Percentiles rank a stretch among this genome's conserved stretches.
These are phyloP conservation scores for Fusarium sp. DNA, from an alignment of 2,329 filamentous ascomycete species.

Conservation along the genomic window DNA sequence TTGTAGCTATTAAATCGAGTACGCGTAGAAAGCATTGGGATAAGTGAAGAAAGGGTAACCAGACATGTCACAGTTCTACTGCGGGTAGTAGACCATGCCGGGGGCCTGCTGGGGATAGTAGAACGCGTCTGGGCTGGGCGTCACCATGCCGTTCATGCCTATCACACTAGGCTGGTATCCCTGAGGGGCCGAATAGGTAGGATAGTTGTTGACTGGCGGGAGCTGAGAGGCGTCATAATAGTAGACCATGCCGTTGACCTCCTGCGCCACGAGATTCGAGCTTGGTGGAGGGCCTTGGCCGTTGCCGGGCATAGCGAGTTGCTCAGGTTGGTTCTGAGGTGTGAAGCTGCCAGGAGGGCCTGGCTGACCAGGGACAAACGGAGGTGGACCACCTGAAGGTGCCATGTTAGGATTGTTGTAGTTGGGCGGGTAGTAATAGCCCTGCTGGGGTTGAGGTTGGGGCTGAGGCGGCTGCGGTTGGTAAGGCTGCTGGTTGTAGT, in stretches of 20 bases:
- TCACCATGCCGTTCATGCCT: conserved; percentile 83
- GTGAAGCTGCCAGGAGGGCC: conserved; percentile 52
- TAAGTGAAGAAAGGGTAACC: conserved; percentile 35
- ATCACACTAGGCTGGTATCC: conserved; percentile 65
- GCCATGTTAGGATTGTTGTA: conserved; percentile 58
- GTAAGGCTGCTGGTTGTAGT: conserved; percentile 61
- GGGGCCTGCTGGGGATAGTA: conserved; percentile 69
- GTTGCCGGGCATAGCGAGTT: conserved; percentile 45
- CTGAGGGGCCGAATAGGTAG: conserved; percentile 57
- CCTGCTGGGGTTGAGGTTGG: conserved; percentile 51
- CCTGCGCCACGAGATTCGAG: conserved; percentile 73
- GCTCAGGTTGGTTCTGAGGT: conserved; percentile 54
- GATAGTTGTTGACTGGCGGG: conserved; percentile 59
- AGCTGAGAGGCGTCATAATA: conserved; percentile 87
- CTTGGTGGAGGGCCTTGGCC: conserved; percentile 41
- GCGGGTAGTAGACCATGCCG: conserved; percentile 68
- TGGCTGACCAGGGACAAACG: conserved; percentile 66
- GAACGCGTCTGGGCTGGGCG: conserved; percentile 70
- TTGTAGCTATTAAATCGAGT: conserved; percentile 47
- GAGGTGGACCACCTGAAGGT: conserved; percentile 60
- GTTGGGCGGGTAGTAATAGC: conserved; percentile 73
- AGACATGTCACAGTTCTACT: conserved; percentile 54
- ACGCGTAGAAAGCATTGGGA: conserved; percentile 41
- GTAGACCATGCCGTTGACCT: conserved; percentile 95
- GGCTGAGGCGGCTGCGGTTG: conserved; percentile 44